These are phyloP conservation scores for Paramecium primaurelia DNA, from an alignment of 73 alveolate genomes.

Conservation along the genomic window DNA sequence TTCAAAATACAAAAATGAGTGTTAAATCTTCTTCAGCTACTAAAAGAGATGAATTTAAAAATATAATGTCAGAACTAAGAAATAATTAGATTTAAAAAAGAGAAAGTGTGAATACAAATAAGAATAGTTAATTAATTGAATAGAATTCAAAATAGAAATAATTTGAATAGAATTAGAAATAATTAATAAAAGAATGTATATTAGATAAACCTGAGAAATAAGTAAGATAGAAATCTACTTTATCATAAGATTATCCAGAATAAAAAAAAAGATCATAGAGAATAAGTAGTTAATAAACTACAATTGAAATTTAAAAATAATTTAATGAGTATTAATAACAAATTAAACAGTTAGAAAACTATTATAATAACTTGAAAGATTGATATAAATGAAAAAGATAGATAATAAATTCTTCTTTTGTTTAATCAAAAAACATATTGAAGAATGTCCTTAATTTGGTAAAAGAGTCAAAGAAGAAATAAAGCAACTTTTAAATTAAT, in stretches of 20 bases:
- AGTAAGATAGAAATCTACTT: background rate
- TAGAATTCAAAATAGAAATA: background rate
- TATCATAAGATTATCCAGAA: background rate
- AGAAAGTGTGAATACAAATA: background rate
- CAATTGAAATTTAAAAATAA: background rate
- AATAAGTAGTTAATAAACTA: background rate
- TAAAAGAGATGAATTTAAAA: background rate
- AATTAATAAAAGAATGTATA: background rate
- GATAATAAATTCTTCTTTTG: background rate
- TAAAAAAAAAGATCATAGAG: background rate
- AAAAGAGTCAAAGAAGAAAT: constrained; percentile 12
- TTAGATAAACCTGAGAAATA: background rate
- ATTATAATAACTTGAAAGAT: background rate
- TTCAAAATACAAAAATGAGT: background rate
- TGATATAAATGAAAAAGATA: background rate
- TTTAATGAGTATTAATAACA: background rate
- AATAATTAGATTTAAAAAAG: background rate
- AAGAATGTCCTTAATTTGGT: constrained; percentile 27
- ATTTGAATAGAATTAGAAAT: background rate
- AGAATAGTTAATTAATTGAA: background rate
- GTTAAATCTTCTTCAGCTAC: background rate
- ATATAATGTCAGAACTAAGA: background rate
- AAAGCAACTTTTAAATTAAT: background rate
- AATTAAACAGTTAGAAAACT: background rate
- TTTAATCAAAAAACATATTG: background rate